Conservation (phyloP, 2,329 filamentous ascomycete genomes). For the Hansfordia pulvinata region DNA sequence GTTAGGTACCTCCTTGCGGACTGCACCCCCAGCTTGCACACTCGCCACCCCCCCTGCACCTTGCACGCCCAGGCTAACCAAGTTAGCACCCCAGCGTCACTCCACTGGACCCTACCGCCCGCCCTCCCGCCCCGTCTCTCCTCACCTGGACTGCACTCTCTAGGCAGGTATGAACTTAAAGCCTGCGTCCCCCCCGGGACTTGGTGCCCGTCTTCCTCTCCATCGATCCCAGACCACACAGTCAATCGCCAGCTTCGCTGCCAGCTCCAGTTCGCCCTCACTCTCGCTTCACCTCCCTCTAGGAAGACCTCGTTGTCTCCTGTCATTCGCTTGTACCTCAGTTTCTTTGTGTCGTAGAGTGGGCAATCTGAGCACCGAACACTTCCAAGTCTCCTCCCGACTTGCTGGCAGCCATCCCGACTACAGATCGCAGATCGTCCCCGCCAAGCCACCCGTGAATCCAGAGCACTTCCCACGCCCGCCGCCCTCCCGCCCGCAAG, state of each 20-base stretch:
- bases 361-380: constrained; percentile 18
- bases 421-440: constrained; percentile 2
- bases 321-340: constrained; percentile 56
- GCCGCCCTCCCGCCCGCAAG: neutral
- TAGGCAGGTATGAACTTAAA: no score
- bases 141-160: constrained; percentile 3
- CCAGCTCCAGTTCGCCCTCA: constrained; percentile 24
- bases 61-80: no score
- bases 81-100: no score
- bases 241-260: constrained; percentile 23
- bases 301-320: constrained; percentile 64
- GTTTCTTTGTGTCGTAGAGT: constrained; percentile 30
- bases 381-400: constrained; percentile 9
- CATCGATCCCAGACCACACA: constrained; percentile 20
- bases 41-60: no score
- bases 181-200: constrained; percentile 15
- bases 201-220: constrained; percentile 15
- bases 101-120: no score
- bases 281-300: constrained; percentile 36
- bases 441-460: neutral
- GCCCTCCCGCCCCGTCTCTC: no score
- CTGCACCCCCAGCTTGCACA: no score
- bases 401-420: constrained; percentile 8
- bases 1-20: no score
- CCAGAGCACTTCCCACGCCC: neutral